Base-by-base conservation (phyloP, 305 asterid species). In the Euphrasia arctica region DNA sequence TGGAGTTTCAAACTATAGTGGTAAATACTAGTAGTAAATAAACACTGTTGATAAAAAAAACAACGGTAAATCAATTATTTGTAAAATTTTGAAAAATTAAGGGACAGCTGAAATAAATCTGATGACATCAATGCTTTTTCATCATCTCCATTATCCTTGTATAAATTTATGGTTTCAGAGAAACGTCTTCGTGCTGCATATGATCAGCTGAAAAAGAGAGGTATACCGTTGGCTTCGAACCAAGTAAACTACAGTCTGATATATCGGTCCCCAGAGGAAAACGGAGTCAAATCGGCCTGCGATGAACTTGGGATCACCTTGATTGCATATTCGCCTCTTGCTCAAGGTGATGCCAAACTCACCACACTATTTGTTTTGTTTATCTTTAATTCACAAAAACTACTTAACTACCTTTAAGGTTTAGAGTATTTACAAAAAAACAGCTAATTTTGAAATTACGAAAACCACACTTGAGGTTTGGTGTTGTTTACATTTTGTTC, bases 1-100 rank as follows among this genome's bases (percentile, higher is more conserved):
- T 49, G 97, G 98, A 32, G 98, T 91, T 36, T 85, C 96, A 14
- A 91, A 91, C 77, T 91, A 91, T 42, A 85, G 77, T 63, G 95
- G 98, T 87, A 78, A 34, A 8, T 7, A 15, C 31, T 65, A n/a
- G n/a, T n/a, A n/a, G n/a, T n/a, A 39, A 65, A 67, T 50, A 36
- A 25, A 56, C 25, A 34, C 29, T 15, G 45, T 39, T 39, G 45
- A 52, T 12, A 9, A 13, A 52, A 52, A 15, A 49, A 39, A 39
- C n/a, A n/a, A n/a, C 5, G 43, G 43, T 7, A 39, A 39, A 39
- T 1, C 0, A 1, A 39, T 39, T 39, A 39, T 39, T 39, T 39
- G 43, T 32, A 32, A 32, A 0, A 32, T 32, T 32, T 32, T 1
- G 5, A 32, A 32, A 31, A 32, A 32, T 32, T 32, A 32, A 32